Evolutionary conservation across 2,329 filamentous ascomycete genomes (phyloP).

Genomic region (Monosporascus sp.): DNA sequence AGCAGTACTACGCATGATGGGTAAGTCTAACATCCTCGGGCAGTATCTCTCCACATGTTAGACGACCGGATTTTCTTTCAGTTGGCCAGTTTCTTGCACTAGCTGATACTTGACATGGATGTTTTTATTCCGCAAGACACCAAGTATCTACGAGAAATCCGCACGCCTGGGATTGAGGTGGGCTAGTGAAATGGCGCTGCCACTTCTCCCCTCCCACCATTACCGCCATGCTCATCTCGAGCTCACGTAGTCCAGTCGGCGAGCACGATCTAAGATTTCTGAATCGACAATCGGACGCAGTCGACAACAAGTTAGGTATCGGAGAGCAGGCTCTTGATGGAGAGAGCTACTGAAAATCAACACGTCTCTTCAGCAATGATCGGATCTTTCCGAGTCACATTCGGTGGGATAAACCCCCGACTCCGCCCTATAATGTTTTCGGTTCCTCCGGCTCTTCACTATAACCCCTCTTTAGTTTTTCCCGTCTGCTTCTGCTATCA

Average conservation of each 20-base stretch:
- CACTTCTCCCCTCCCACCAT: not conserved
- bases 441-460: not conserved
- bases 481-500: too few relatives aligned
- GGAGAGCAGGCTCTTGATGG: not conserved
- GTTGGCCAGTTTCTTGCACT: too few relatives aligned
- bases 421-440: not conserved
- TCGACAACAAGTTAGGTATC: not conserved
- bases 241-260: not conserved
- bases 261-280: too few relatives aligned
- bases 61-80: too few relatives aligned
- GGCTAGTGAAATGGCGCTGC: not conserved
- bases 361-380: not conserved
- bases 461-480: not conserved
- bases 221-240: not conserved
- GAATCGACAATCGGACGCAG: too few relatives aligned
- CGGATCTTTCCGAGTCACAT: not conserved
- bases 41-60: too few relatives aligned
- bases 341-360: not conserved
- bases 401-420: not conserved
- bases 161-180: not conserved
- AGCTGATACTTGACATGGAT: too few relatives aligned
- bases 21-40: too few relatives aligned
- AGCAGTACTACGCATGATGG: too few relatives aligned
- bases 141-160: not conserved
- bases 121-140: too few relatives aligned